Percentiles rank a stretch among this genome's conserved stretches.
Evolutionary conservation across 1,284 basidiomycete species (phyloP).

Genomic region (Ustilago lituana): DNA sequence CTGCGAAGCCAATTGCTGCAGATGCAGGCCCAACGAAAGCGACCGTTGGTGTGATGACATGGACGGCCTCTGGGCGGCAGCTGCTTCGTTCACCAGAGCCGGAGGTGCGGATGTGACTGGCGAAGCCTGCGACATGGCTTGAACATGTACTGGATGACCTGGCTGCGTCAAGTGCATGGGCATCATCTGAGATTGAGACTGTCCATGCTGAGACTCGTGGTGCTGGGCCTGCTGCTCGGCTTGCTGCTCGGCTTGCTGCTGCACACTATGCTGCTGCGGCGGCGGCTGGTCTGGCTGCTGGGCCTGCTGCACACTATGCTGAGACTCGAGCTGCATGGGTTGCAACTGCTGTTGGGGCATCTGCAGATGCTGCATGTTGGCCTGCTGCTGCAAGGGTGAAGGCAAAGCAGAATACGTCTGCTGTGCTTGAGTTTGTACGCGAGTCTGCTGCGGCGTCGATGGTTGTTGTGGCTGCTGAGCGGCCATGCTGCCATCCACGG

Average conservation of each 20-base stretch:
- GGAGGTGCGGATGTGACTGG: not conserved
- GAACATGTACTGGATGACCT: conserved; percentile 7
- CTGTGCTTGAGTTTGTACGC: conserved; percentile 16
- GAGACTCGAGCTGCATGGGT: conserved; percentile 25
- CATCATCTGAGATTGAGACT: conserved; percentile 22
- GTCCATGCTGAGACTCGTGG: conserved; percentile 3
- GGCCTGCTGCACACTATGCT: conserved; percentile 13
- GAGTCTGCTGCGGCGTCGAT: conserved; percentile 18
- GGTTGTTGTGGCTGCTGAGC: conserved; percentile 11
- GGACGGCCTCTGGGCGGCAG: conserved; percentile 22
- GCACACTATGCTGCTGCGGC: conserved; percentile 8
- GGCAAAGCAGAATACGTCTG: conserved; percentile 22
- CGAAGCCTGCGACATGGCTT: conserved; percentile 19
- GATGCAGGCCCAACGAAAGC: conserved; percentile 34
- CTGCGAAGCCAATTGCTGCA: conserved; percentile 34
- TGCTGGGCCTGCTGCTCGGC: conserved; percentile 4
- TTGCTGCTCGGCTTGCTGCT: conserved; percentile 7
- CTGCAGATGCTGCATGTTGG: conserved; percentile 21
- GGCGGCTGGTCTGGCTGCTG: conserved; percentile 8
- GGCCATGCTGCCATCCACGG: not conserved
- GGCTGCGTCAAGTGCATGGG: conserved; percentile 33
- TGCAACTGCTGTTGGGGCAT: conserved; percentile 14
- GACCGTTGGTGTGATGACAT: conserved; percentile 44
- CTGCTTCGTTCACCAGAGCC: conserved; percentile 13
- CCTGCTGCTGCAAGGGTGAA: conserved; percentile 35